These are phyloP conservation scores for Albizia julibrissin DNA, from an alignment of 306 rosid species.

Conservation along the genomic window DNA sequence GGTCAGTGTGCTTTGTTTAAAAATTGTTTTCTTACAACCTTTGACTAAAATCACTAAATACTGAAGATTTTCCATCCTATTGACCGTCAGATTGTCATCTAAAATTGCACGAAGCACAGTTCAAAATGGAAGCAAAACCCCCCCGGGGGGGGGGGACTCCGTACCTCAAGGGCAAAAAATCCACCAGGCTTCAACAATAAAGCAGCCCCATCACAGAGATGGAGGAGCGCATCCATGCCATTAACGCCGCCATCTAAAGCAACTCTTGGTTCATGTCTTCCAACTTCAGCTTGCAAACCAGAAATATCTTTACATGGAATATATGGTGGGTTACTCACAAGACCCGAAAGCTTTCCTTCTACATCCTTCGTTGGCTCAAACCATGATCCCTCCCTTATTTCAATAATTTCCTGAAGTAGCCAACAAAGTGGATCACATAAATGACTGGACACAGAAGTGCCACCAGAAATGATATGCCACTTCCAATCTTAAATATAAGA, in stretches of 20 bases:
- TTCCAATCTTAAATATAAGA: too few species aligned
- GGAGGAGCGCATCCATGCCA: constrained; percentile 73
- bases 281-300: constrained; percentile 90
- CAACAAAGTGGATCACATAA: constrained; percentile 24
- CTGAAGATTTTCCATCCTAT: background rate
- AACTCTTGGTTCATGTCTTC: constrained; percentile 71
- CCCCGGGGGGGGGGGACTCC: too few species aligned
- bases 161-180: constrained; percentile 88
- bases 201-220: constrained; percentile 79
- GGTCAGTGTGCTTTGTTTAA: background rate
- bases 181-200: constrained; percentile 79
- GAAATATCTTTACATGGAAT: constrained; percentile 72
- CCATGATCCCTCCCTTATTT: constrained; percentile 86
- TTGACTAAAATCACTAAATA: background rate
- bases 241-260: constrained; percentile 82
- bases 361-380: constrained; percentile 70
- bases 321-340: constrained; percentile 90
- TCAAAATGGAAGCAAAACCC: background rate
- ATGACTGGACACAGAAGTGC: background rate
- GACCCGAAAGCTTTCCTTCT: constrained; percentile 70
- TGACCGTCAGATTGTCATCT: background rate
- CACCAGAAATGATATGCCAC: background rate
- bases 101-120: background rate
- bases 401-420: constrained; percentile 58
- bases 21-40: background rate